Evolutionary conservation across 768 basidiomycete genomes (phyloP).

Genomic region (Boletus sp.): DNA sequence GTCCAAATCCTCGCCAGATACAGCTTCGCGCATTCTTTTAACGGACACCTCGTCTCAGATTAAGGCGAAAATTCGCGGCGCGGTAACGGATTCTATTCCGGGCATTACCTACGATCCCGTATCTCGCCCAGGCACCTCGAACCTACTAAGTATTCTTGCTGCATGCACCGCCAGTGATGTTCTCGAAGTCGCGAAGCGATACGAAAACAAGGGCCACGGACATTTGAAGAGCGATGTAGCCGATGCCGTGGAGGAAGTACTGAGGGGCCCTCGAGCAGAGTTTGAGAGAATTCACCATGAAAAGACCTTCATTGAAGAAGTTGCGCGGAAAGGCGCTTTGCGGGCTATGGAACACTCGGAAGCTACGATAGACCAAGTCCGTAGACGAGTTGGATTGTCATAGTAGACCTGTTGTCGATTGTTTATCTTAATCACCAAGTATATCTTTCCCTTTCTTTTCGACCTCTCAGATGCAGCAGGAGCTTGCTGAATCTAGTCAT

Average conservation of each 20-base stretch:
- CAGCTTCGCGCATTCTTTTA: conserved; percentile 79
- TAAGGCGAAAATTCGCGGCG: conserved; percentile 65
- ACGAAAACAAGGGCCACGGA: conserved; percentile 57
- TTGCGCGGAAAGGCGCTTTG: conserved; percentile 63
- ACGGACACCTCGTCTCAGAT: conserved; percentile 71
- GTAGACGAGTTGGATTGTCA: conserved; percentile 58
- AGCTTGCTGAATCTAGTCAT: neutral
- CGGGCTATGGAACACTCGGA: conserved; percentile 62
- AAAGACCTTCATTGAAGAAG: conserved; percentile 52
- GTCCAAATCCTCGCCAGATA: conserved; percentile 88
- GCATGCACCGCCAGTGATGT: conserved; percentile 60
- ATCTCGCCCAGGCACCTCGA: conserved; percentile 79
- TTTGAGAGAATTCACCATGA: conserved; percentile 66
- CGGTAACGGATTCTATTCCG: conserved; percentile 80
- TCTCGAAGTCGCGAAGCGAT: conserved; percentile 45
- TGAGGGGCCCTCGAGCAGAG: conserved; percentile 67
- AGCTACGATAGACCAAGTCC: conserved; percentile 65
- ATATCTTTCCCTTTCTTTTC: too few relatives aligned
- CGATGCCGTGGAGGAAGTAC: conserved; percentile 65
- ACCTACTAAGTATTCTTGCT: conserved; percentile 76
- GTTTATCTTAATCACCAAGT: conserved; percentile 6
- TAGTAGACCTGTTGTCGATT: conserved; percentile 24
- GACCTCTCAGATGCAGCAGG: too few relatives aligned
- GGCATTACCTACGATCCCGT: conserved; percentile 81
- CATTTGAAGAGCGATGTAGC: conserved; percentile 72